Evolutionary conservation across 2,329 filamentous ascomycete genomes (phyloP).

Genomic region (Aplosporella prunicola): DNA sequence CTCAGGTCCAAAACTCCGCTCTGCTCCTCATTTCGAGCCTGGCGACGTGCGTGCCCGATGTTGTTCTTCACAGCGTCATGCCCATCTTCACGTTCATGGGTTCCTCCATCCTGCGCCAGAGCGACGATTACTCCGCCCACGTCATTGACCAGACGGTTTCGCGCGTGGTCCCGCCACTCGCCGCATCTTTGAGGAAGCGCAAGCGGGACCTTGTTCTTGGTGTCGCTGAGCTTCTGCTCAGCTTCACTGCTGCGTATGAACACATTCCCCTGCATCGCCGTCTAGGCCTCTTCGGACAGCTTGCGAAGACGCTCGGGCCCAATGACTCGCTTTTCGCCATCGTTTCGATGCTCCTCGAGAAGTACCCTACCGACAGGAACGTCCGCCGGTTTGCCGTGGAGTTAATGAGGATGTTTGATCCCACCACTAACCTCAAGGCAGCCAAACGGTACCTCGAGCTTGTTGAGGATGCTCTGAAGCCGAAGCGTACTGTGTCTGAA

Average conservation of each 20-base stretch:
- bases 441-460: slow-evolving; percentile 69
- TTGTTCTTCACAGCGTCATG: slow-evolving; percentile 96
- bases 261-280: slow-evolving; percentile 86
- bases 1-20: slow-evolving; percentile 87
- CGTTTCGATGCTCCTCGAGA: slow-evolving; percentile 80
- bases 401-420: slow-evolving; percentile 62
- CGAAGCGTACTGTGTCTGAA: slow-evolving; percentile 64
- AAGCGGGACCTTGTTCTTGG: slow-evolving; percentile 72
- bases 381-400: slow-evolving; percentile 67
- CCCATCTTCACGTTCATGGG: slow-evolving; percentile 99
- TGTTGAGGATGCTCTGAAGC: slow-evolving; percentile 62
- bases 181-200: slow-evolving; percentile 69
- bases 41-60: slow-evolving; percentile 77
- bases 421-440: slow-evolving; percentile 64
- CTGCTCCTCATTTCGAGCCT: slow-evolving; percentile 79
- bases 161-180: slow-evolving; percentile 84
- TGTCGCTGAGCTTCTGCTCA: slow-evolving; percentile 81
- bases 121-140: slow-evolving; percentile 93
- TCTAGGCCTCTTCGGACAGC: slow-evolving; percentile 70
- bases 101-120: slow-evolving; percentile 78
- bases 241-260: slow-evolving; percentile 92
- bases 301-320: slow-evolving; percentile 76
- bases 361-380: slow-evolving; percentile 67
- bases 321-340: slow-evolving; percentile 83
- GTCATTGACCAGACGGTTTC: slow-evolving; percentile 90